A percentile compares a stretch with the other conserved stretches of the same genome.
Evolutionary conservation across 257 asterid species (phyloP).

Genomic region (Penstemon davidsonii): DNA sequence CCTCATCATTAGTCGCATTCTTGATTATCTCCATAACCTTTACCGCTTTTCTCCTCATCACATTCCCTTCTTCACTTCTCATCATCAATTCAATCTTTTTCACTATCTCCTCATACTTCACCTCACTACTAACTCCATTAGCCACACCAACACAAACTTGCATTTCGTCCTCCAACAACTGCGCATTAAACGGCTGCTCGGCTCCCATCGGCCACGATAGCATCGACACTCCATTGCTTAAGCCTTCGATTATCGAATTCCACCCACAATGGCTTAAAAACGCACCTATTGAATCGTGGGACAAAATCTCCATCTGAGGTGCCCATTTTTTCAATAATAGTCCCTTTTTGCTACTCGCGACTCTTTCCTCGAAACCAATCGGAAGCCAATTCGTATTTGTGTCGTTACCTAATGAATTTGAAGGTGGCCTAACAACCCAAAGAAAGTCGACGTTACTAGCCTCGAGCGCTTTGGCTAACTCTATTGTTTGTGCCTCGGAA

Average conservation of each 20-base stretch:
- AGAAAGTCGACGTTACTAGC: constrained; percentile 29
- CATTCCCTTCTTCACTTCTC: constrained; percentile 24
- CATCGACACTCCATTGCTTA: constrained; percentile 39
- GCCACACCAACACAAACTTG: constrained; percentile 30
- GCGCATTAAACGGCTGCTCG: constrained; percentile 39
- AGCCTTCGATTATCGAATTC: constrained; percentile 34
- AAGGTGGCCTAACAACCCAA: constrained; percentile 37
- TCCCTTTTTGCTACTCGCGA: constrained; percentile 21
- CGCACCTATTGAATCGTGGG: constrained; percentile 32
- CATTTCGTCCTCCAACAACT: constrained; percentile 32
- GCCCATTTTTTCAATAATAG: constrained; percentile 31
- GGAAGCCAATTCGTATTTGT: constrained; percentile 23
- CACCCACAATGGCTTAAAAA: constrained; percentile 40
- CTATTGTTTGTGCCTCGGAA: constrained; percentile 29
- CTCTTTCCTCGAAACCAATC: constrained; percentile 29
- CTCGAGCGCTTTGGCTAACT: constrained; percentile 42
- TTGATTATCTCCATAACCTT: constrained; percentile 27
- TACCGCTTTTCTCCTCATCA: constrained; percentile 29
- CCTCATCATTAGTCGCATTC: constrained; percentile 20
- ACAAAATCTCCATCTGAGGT: constrained; percentile 36
- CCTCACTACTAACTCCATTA: constrained; percentile 13
- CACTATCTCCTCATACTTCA: constrained; percentile 22
- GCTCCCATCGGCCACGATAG: constrained; percentile 38
- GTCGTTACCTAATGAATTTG: background rate
- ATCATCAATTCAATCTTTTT: constrained; percentile 29